A percentile compares a stretch with the other conserved stretches of the same genome.
Evolutionary conservation across 441 rosid genomes (phyloP).

Genomic region (Pelargonium myrrhifolium): DNA sequence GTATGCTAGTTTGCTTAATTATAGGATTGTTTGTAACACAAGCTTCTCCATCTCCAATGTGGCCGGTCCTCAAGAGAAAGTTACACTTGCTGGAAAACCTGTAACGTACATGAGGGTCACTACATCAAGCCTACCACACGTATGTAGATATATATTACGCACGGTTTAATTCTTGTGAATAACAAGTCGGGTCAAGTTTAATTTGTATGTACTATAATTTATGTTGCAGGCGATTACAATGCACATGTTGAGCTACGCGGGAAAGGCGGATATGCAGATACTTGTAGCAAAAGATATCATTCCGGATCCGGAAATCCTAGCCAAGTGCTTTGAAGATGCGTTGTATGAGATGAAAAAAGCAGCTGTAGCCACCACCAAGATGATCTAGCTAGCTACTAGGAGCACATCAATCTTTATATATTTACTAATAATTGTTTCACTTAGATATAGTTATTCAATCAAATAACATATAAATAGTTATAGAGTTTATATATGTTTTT

Average conservation of each 20-base stretch:
- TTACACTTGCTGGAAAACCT: constrained; percentile 33
- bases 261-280: constrained; percentile 50
- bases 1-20: constrained; percentile 32
- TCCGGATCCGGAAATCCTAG: constrained; percentile 56
- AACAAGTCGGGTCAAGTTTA: neutral
- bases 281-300: constrained; percentile 54
- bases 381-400: neutral
- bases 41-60: constrained; percentile 46
- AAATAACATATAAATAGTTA: too few species aligned
- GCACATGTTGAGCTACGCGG: constrained; percentile 65
- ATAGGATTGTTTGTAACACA: constrained; percentile 39
- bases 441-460: too few species aligned
- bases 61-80: constrained; percentile 42
- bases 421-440: too few species aligned
- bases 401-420: neutral
- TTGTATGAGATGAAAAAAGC: constrained; percentile 52
- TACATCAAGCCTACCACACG: constrained; percentile 40
- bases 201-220: neutral
- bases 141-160: constrained; percentile 10
- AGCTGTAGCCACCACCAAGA: constrained; percentile 17
- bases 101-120: constrained; percentile 32
- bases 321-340: constrained; percentile 48
- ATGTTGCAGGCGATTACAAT: constrained; percentile 42
- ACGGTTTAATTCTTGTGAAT: too few species aligned
- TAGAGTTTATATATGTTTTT: too few species aligned